Base-by-base conservation (phyloP, 2,329 filamentous ascomycete species). In the Fusarium austroafricanum region DNA sequence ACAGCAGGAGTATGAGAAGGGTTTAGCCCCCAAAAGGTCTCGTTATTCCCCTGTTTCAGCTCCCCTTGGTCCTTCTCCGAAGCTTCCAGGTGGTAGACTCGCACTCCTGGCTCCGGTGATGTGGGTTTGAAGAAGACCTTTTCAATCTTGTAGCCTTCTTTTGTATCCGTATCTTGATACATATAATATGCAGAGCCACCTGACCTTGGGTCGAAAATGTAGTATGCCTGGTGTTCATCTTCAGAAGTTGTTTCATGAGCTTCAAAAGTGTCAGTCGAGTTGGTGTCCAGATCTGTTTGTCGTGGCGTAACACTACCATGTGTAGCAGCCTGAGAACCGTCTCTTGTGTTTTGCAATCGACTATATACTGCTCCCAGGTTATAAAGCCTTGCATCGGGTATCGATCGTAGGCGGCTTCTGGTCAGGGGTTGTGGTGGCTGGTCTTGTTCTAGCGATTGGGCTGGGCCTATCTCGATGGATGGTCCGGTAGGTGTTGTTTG, bases 271-370 rank as follows among this genome's bases (percentile, higher is more conserved):
- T 31, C 28, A 18, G 49, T 23, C 3, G 61, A 59, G 14, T 55
- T 50, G 11, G 18, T 23, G 35, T 65, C 55, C 10, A 50, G 26
- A 12, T 69, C 61, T 31, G 26, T 40, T 12, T 42, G 29, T 18
- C 23, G 39, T 29, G 60, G 35, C 4, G 49, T 64, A 38, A 67
- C 51, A 18, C 67, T 61, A 17, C 72, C 54, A 14, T 62, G 44
- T 23, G 67, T 74, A 21, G 57, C 71, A 35, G 29, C 50, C 29
- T 68, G 71, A 10, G 69, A 74, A 14, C 44, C 61, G 7, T 58
- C 53, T 18, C 26, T 29, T 7, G 28, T 26, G 4, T 61, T 44
- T 38, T 58, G 35, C 6, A 65, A 33, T 15, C 31, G 53, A 6
- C 55, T 47, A 18, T 55, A 54, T 38, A 63, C 43, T 31, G 38